A percentile compares a stretch with the other conserved stretches of the same genome.
Conservation (phyloP, 2,329 filamentous ascomycete genomes). For the Hypoxylon sp. region DNA sequence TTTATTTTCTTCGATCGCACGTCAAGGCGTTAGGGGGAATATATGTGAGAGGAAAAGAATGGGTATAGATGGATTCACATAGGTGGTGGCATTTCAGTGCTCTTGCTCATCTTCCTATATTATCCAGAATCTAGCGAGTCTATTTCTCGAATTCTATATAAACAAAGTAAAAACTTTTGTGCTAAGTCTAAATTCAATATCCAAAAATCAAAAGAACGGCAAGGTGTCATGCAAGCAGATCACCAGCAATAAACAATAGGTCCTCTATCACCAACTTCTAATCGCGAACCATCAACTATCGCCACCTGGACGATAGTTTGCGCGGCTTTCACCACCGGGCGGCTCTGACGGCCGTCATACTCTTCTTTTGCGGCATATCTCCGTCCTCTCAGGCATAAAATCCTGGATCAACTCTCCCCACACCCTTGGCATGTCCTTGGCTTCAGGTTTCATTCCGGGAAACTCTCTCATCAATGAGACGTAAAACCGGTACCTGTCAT, state of each 20-base stretch:
- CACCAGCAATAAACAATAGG: constrained; percentile 23
- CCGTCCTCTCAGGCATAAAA: constrained; percentile 38
- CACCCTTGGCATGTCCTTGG: constrained; percentile 44
- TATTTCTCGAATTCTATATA: neutral
- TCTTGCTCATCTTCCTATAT: neutral
- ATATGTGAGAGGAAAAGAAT: neutral
- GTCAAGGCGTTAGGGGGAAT: too few relatives aligned
- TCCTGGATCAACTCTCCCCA: constrained; percentile 38
- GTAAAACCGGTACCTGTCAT: constrained; percentile 38
- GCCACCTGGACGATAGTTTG: constrained; percentile 22
- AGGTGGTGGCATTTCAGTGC: neutral
- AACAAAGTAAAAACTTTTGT: constrained; percentile 26
- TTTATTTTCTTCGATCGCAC: too few relatives aligned
- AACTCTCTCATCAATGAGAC: constrained; percentile 43
- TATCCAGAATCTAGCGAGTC: neutral
- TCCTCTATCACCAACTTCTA: constrained; percentile 24
- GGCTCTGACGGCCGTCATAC: constrained; percentile 25
- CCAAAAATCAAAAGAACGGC: constrained; percentile 15
- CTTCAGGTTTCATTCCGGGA: constrained; percentile 39
- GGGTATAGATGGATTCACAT: neutral
- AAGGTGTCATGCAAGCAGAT: constrained; percentile 31
- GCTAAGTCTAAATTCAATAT: constrained; percentile 24
- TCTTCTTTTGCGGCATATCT: constrained; percentile 27
- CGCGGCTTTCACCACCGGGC: constrained; percentile 13
- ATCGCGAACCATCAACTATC: constrained; percentile 25